Evolutionary conservation across 129 eudicot genomes (phyloP), one percentile per base, ranked within the genome.

Genomic region (Chrysanthemum seticuspe): DNA sequence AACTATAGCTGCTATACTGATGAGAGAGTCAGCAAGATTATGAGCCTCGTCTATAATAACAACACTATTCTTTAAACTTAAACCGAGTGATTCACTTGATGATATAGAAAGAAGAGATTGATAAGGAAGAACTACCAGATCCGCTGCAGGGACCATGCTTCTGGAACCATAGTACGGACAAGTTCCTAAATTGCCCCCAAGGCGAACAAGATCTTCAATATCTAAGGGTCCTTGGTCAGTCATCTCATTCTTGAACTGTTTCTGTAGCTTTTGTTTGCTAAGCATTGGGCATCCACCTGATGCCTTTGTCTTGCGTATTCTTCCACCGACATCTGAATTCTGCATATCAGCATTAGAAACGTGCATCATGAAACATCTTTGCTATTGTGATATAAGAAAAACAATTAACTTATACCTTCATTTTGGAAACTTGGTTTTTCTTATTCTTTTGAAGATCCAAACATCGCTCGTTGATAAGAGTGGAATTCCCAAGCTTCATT

Each of bases 91-190:
- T 83, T 93, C 98, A 44, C 98, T 86, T 14, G 97, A 89, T 62
- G 92, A 84, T 81, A 89, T 93, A 70, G 98, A 93, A 68, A 93
- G 90, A 84, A 93, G 90, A 61, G 98, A 93, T 75, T 93, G 98
- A 74, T 93, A 93, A 19, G 98, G 98, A 83, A 93, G 96, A 72
- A 93, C 85, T 53, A 93, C 89, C 67, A 93, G 96, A 86, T 93
- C 98, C 15, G 98, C 96, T 75, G 83, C 76, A 55, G 90, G 87
- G 62, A 93, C 78, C 96, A 89, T 80, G 68, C 89, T 87, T 81
- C 98, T 84, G 65, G 97, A 93, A 53, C 91, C 98, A 75, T 93
- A 93, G 72, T 93, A 93, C 5, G 98, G 98, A 75, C 98, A 93
- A 68, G 91, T 86, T 84, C 87, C 89, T 59, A 89, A 45, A 60